phyloP scores from a whole-genome alignment of 306 rosid genomes.

The Cyclanthera cordifolia region DNA sequence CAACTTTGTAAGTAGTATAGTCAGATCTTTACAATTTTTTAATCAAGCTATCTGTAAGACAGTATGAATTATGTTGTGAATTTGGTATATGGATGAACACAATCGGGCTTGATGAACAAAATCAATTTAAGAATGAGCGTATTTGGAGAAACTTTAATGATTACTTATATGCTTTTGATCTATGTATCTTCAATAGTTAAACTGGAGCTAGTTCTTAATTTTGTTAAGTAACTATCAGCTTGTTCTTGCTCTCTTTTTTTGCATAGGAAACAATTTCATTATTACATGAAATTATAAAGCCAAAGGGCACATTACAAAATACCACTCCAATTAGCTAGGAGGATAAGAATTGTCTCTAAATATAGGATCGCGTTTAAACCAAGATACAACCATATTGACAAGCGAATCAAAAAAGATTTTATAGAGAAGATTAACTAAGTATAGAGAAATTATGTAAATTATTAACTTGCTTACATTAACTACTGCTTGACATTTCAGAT shows the following conservation, averaged over 20 bases:
- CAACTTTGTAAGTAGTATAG: not conserved
- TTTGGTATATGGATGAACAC: no score
- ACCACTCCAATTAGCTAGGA: no score
- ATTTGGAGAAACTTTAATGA: not conserved
- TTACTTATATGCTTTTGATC: not conserved
- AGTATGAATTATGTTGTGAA: no score
- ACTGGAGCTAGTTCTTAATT: not conserved
- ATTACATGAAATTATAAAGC: no score
- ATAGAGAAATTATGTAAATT: not conserved
- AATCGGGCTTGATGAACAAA: no score
- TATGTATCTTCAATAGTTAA: not conserved
- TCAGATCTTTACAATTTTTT: not conserved
- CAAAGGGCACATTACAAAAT: no score
- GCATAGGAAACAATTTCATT: no score
- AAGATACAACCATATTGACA: no score
- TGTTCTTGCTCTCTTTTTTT: not conserved
- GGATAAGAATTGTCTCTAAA: no score
- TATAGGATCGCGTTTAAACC: no score
- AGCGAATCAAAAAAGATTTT: no score
- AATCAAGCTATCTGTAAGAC: no score
- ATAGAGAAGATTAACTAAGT: not conserved
- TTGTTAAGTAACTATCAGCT: not conserved
- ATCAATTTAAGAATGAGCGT: not conserved
- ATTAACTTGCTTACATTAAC: conserved; percentile 9
- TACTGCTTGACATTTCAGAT: conserved; percentile 46